Percentiles rank a stretch among this genome's conserved stretches.
These are phyloP conservation scores for Psidium guajava DNA, from an alignment of 345 rosid genomes.

Conservation along the genomic window DNA sequence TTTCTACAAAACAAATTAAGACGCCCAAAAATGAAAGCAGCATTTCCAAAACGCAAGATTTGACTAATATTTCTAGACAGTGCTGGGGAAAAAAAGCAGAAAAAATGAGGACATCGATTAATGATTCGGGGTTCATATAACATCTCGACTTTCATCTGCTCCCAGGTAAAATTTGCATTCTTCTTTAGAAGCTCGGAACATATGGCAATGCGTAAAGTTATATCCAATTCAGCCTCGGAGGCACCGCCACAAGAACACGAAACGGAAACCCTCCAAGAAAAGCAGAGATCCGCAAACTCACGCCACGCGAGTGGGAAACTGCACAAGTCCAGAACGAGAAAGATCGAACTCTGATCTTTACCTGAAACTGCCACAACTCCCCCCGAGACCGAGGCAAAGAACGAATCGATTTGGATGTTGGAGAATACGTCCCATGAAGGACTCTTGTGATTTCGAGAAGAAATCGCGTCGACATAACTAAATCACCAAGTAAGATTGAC, in stretches of 20 bases:
- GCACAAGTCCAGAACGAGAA: background rate
- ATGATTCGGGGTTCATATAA: background rate
- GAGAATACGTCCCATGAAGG: too few species aligned
- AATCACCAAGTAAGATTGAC: too few species aligned
- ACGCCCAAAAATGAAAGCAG: background rate
- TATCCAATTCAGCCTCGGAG: background rate
- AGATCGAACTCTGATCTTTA: background rate
- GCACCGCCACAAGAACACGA: background rate
- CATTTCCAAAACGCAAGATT: background rate
- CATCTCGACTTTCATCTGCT: background rate
- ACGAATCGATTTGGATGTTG: too few species aligned
- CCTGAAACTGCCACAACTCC: background rate
- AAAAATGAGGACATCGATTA: background rate
- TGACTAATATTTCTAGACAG: background rate
- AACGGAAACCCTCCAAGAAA: background rate
- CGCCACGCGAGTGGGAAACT: background rate
- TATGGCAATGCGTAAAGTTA: background rate
- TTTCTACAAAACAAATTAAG: background rate
- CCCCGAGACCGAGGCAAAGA: too few species aligned
- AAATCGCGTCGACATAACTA: too few species aligned
- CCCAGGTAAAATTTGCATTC: background rate
- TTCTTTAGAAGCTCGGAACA: background rate
- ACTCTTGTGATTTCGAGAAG: too few species aligned
- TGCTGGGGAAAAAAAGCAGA: background rate
- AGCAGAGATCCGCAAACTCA: background rate